phyloP scores from a whole-genome alignment of 1,139 yeast genomes.

The Blastobotrys capitulatus region DNA sequence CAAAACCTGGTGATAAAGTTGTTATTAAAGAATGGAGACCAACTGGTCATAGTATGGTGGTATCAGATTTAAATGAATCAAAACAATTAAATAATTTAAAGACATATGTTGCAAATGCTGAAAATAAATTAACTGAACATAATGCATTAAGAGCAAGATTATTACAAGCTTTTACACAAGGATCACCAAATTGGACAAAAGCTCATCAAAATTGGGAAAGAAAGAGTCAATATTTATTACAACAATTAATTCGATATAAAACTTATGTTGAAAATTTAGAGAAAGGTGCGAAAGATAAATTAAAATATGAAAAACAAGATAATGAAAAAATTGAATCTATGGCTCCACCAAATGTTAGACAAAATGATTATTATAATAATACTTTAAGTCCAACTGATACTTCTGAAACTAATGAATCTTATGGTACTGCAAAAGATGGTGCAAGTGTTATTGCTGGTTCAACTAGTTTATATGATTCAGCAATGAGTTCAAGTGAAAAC shows the following conservation, averaged over 20 bases:
- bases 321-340: background rate
- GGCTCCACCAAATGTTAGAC: background rate
- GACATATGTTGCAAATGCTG: conserved; percentile 26
- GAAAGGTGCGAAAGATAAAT: conserved; percentile 3
- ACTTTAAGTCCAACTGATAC: background rate
- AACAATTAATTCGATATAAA: conserved; percentile 30
- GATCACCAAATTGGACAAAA: conserved; percentile 24
- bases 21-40: conserved; percentile 32
- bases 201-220: conserved; percentile 33
- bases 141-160: conserved; percentile 24
- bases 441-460: background rate
- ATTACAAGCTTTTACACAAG: conserved; percentile 24
- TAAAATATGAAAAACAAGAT: background rate
- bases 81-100: conserved; percentile 26
- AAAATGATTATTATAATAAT: background rate
- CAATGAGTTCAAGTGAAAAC: background rate
- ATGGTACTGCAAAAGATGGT: background rate
- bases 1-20: conserved; percentile 26
- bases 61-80: conserved; percentile 29
- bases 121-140: conserved; percentile 29
- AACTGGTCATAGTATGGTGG: conserved; percentile 29
- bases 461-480: background rate
- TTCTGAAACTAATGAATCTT: background rate
- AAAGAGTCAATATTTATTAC: conserved; percentile 30
- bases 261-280: conserved; percentile 27